Percentiles rank a stretch among this genome's conserved stretches.
phyloP scores from a whole-genome alignment of 1,284 basidiomycete genomes.

The Papiliotrema fonsecae region DNA sequence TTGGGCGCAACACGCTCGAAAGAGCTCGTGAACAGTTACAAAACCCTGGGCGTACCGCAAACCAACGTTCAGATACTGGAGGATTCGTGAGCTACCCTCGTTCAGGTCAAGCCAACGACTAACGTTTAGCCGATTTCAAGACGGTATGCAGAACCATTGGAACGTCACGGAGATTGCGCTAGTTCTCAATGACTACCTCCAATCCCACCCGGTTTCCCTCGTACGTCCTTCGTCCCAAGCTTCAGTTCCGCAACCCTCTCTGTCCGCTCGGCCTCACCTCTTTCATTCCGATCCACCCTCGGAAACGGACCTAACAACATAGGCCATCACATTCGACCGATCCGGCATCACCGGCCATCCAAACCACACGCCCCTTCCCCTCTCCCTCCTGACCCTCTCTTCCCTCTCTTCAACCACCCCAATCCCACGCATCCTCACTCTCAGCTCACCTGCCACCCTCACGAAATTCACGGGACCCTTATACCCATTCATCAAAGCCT shows the following conservation, averaged over 20 bases:
- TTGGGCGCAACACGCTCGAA: slow-evolving; percentile 59
- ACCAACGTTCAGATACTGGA: slow-evolving; percentile 62
- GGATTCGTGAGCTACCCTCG: slow-evolving; percentile 58
- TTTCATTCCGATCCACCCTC: not conserved
- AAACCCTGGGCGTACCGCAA: slow-evolving; percentile 62
- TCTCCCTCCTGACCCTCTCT: slow-evolving; percentile 49
- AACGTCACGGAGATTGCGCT: slow-evolving; percentile 4
- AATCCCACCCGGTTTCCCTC: slow-evolving; percentile 58
- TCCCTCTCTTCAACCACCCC: too few relatives aligned
- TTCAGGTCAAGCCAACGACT: slow-evolving; percentile 1
- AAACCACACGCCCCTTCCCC: slow-evolving; percentile 77
- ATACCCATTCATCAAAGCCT: slow-evolving; percentile 7
- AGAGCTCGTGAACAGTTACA: slow-evolving; percentile 67
- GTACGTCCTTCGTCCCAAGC: slow-evolving; percentile 51
- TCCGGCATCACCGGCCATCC: slow-evolving; percentile 78
- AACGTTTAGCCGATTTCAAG: slow-evolving; percentile 56
- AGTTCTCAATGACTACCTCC: slow-evolving; percentile 34
- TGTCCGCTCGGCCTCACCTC: too few relatives aligned
- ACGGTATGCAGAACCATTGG: slow-evolving; percentile 59
- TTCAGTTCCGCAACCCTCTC: too few relatives aligned
- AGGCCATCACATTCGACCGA: slow-evolving; percentile 89
- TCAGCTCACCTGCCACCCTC: slow-evolving; percentile 49
- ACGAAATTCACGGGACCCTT: slow-evolving; percentile 36
- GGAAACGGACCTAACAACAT: slow-evolving; percentile 5
- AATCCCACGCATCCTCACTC: slow-evolving; percentile 52